Conservation (phyloP, 106 monocot species). For the Amphibolis antarctica region DNA sequence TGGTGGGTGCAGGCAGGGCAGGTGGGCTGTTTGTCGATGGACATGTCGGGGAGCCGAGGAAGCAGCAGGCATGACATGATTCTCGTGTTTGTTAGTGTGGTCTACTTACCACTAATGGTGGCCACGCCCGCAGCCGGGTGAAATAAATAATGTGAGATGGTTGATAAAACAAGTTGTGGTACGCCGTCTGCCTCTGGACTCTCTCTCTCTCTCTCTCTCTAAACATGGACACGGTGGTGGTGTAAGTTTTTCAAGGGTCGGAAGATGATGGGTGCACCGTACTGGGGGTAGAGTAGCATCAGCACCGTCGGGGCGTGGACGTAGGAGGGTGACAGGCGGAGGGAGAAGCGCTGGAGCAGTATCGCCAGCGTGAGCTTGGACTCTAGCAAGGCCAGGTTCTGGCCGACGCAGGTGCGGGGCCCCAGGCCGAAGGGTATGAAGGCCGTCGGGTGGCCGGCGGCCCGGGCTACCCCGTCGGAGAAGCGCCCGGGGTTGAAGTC, state of each 20-base stretch:
- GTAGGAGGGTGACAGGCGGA: slow-evolving; percentile 41
- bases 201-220: too few relatives aligned
- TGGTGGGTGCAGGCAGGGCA: too few relatives aligned
- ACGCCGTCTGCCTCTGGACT: too few relatives aligned
- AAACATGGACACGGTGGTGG: too few relatives aligned
- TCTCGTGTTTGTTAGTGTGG: too few relatives aligned
- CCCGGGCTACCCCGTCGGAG: slow-evolving; percentile 9
- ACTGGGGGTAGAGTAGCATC: slow-evolving; percentile 56
- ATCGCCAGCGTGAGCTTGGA: slow-evolving; percentile 52
- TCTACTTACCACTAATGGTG: too few relatives aligned
- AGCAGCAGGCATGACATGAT: neutral
- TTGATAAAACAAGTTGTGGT: too few relatives aligned
- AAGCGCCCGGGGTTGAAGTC: slow-evolving; percentile 48
- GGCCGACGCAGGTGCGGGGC: slow-evolving; percentile 71
- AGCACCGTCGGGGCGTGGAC: slow-evolving; percentile 58
- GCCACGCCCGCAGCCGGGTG: neutral
- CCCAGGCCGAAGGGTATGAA: slow-evolving; percentile 78
- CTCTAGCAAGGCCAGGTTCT: slow-evolving; percentile 51
- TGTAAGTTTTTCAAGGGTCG: too few relatives aligned
- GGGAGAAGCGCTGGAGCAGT: slow-evolving; percentile 47
- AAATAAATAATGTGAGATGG: too few relatives aligned
- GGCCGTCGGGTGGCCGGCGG: slow-evolving; percentile 23
- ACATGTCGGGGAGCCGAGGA: neutral
- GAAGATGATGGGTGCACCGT: slow-evolving; percentile 42
- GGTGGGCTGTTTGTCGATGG: too few relatives aligned